Base-by-base conservation (phyloP, 2,329 filamentous ascomycete genomes). In the Xylaria digitata region DNA sequence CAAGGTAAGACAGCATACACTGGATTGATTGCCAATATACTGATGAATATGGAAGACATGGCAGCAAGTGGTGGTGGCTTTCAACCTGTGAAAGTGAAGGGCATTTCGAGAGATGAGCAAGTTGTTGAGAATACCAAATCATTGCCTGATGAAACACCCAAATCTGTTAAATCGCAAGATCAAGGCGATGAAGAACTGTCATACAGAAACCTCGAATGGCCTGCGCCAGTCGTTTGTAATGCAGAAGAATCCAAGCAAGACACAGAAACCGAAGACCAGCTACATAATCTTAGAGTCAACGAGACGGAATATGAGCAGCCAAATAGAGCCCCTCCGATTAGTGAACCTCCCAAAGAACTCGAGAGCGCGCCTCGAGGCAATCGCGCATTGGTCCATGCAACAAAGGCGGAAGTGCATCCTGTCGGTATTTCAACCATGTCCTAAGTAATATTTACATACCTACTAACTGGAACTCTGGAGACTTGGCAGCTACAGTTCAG, bases 351-450 rank as follows among this genome's bases (percentile, higher is more conserved):
- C 6, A 11, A 52, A 26, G 30, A 42, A 21, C 32, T 30, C 19
- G 42, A 50, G 21, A n/a, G 3, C 8, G 11, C n/a, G 15, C 17
- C 19, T 2, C 30, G 11, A 5, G 55, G 59, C 1, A 26, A 32
- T 17, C 21, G 40, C 26, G 3, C 42, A n/a, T 19, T 42, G 2
- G 5, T 21, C 4, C 11, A 48, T 1, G 5, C 8, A 23, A 7
- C 58, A 9, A 42, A 59, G 6, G 55, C 19, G 9, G 46, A 48
- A 32, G 19, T 34, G 13, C 13, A 46, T 13, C 62, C 58, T 68
- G 67, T 70, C 55, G 67, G 67, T 70, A 70, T 61, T 63, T 65
- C 66, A 68, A 48, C 66, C 63, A 68, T 61, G 8, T 13, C 54
- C 63, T 40, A 21, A 32, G 30, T n/a, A 26, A 13, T 34, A 13